phyloP scores from a whole-genome alignment of 106 monocot species.

The Allium fistulosum region DNA sequence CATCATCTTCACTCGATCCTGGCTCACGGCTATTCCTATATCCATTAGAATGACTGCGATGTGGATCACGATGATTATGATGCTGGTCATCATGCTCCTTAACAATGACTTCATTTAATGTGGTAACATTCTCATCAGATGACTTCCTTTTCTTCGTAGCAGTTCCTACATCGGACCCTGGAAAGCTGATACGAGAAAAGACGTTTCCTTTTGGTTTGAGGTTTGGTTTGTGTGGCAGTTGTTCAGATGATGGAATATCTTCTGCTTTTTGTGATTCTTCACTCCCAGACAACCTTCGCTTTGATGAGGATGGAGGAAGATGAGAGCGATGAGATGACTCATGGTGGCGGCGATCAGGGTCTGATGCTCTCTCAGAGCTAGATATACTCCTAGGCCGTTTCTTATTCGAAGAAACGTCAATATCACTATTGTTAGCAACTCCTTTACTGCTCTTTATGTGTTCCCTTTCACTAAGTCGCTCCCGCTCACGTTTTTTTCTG shows the following conservation, averaged over 20 bases:
- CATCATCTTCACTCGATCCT: slow-evolving; percentile 29
- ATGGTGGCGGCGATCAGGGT: neutral
- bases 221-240: slow-evolving; percentile 6
- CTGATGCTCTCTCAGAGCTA: neutral
- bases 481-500: slow-evolving; percentile 49
- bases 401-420: too few species aligned
- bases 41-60: neutral
- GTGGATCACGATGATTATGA: neutral
- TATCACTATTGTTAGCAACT: neutral
- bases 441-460: too few species aligned
- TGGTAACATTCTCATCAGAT: neutral
- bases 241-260: too few species aligned
- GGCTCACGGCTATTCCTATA: slow-evolving; percentile 13
- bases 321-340: neutral
- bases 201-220: slow-evolving; percentile 59
- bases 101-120: neutral
- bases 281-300: slow-evolving; percentile 16
- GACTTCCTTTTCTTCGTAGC: slow-evolving; percentile 24
- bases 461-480: slow-evolving; percentile 13
- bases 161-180: neutral
- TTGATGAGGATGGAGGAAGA: neutral
- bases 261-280: neutral
- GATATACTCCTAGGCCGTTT: too few species aligned
- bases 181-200: slow-evolving; percentile 78
- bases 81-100: slow-evolving; percentile 19